Evolutionary conservation across 257 asterid genomes (phyloP), one percentile per base, ranked within the genome.

Genomic region (Buddleja alternifolia): DNA sequence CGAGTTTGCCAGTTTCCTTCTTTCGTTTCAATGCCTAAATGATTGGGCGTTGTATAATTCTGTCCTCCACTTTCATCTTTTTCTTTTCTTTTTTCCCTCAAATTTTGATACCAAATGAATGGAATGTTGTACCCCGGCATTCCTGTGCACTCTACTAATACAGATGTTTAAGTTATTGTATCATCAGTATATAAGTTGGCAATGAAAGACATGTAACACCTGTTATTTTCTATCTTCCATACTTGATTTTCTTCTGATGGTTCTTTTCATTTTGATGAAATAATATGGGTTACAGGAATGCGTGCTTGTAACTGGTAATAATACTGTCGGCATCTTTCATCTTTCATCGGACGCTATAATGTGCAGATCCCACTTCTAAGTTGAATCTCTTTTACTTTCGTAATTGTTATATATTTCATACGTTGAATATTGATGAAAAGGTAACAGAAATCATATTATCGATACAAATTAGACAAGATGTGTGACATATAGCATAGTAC

Each of bases 21-120:
- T 34, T 45, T 36, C 4, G 66, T 46, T 63, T 72, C 24, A n/a
- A 37, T 21, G 20, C 50, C 32, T 46, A 46, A 39, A 9, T 9
- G 20, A 37, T 63, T 8, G 36, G 41, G 45, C 60, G 41, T 46
- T 48, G 69, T 69, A n/a, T 40, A 63, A 29, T 44, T 52, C 37
- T 72, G 25, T 55, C 60, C 9, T 23, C 62, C 32, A 40, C 40
- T 9, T 3, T 12, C 20, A 7, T 14, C 61, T 45, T 7, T 60
- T 2, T 9, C 14, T 15, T 63, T 54, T 46, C 19, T 57, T 36
- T 23, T 32, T 10, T 29, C 3, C 41, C 59, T 55, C 60, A 25
- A 45, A 36, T 66, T 56, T 75, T 76, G 66, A 60, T 61, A 44
- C 25, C 34, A 9, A 39, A 29, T 39, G 53, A 57, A 68, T 57